phyloP scores from a whole-genome alignment of 2,329 filamentous ascomycete genomes.

The Aspergillus sojae region DNA sequence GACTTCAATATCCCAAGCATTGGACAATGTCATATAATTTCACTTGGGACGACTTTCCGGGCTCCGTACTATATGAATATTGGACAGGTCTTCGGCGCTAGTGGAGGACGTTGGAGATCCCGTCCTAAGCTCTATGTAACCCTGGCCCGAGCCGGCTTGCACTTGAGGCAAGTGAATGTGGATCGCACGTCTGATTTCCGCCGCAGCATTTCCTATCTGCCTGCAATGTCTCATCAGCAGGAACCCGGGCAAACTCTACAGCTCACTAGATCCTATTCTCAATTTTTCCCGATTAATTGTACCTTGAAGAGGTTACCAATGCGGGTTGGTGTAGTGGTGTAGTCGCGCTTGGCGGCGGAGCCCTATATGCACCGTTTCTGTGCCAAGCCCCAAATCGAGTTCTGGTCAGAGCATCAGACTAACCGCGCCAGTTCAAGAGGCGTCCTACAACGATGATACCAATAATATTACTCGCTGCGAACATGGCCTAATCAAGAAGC shows the following conservation, averaged over 20 bases:
- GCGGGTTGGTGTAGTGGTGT: neutral
- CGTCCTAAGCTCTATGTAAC: neutral
- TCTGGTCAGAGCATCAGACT: neutral
- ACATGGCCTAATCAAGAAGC: neutral
- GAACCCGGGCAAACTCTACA: no score
- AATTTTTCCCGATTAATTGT: no score
- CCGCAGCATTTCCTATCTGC: neutral
- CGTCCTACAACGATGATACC: neutral
- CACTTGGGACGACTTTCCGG: no score
- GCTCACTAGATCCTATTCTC: neutral
- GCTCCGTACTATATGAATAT: neutral
- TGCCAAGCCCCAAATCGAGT: neutral
- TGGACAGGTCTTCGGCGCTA: neutral
- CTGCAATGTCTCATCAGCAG: neutral
- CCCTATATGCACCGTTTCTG: neutral
- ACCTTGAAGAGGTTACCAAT: neutral
- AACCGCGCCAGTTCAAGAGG: neutral
- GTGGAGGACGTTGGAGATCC: no score
- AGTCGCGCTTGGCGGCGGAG: neutral
- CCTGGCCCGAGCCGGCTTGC: neutral
- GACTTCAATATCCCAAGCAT: neutral
- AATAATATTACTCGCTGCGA: no score
- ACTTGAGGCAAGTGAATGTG: neutral
- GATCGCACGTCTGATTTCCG: neutral
- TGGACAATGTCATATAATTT: neutral